These are phyloP conservation scores for Paramecium pentaurelia DNA, from an alignment of 73 alveolate species.

Conservation along the genomic window DNA sequence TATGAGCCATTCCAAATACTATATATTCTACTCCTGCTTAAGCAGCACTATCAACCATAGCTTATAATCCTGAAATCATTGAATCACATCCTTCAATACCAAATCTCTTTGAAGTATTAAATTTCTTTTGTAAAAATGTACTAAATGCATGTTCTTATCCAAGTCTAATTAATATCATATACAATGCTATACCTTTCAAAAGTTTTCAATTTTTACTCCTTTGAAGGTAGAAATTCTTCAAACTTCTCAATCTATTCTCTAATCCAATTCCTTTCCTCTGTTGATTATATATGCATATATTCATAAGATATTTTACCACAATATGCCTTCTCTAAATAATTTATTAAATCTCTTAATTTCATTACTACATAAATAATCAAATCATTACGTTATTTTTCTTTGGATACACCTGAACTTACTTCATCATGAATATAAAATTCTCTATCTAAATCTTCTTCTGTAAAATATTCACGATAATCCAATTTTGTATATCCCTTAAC, in stretches of 20 bases:
- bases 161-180: constrained; percentile 35
- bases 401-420: constrained; percentile 33
- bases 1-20: constrained; percentile 97
- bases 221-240: constrained; percentile 64
- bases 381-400: not conserved
- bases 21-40: constrained; percentile 80
- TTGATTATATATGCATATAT: constrained; percentile 80
- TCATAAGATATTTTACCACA: constrained; percentile 81
- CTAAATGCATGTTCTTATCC: constrained; percentile 75
- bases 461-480: constrained; percentile 62
- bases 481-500: not conserved
- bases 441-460: constrained; percentile 77
- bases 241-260: constrained; percentile 75
- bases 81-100: constrained; percentile 93
- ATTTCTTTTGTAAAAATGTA: constrained; percentile 76
- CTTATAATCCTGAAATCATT: constrained; percentile 67
- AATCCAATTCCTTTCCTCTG: constrained; percentile 86
- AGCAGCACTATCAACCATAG: constrained; percentile 76
- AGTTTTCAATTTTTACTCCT: constrained; percentile 60
- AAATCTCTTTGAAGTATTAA: constrained; percentile 91
- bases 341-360: constrained; percentile 82
- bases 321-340: constrained; percentile 70
- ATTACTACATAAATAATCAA: not conserved
- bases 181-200: constrained; percentile 26
- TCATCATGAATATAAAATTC: constrained; percentile 72